These are phyloP conservation scores for Thermothielavioides terrestris DNA, from an alignment of 495 filamentous ascomycete genomes.

Conservation along the genomic window DNA sequence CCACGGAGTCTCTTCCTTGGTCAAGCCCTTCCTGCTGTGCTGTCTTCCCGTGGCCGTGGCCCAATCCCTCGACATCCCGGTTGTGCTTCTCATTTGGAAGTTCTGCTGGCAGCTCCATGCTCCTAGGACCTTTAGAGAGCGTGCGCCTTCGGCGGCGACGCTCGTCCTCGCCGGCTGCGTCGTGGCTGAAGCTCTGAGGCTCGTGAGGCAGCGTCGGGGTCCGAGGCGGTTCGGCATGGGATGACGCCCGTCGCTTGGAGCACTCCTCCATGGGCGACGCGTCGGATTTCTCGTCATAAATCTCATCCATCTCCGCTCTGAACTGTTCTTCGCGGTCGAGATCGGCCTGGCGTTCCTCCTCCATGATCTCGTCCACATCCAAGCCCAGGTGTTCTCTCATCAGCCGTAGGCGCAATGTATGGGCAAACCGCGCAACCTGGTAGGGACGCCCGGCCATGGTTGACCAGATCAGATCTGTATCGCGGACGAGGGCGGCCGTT, in stretches of 20 bases:
- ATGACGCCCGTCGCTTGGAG: slow-evolving; percentile 14
- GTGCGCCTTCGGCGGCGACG: slow-evolving; percentile 39
- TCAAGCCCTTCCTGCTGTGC: slow-evolving; percentile 47
- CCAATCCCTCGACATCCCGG: slow-evolving; percentile 69
- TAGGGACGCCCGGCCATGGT: slow-evolving; percentile 86
- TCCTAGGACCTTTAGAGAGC: slow-evolving; percentile 39
- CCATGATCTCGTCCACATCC: slow-evolving; percentile 84
- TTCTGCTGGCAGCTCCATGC: slow-evolving; percentile 19
- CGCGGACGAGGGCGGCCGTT: slow-evolving; percentile 80
- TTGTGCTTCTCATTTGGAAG: slow-evolving; percentile 52
- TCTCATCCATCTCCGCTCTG: slow-evolving; percentile 45
- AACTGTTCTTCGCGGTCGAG: slow-evolving; percentile 40
- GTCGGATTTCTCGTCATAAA: slow-evolving; percentile 38
- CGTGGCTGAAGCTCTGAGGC: slow-evolving; percentile 75
- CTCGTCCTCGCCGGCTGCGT: slow-evolving; percentile 65
- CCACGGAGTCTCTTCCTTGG: slow-evolving; percentile 56
- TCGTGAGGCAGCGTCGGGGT: slow-evolving; percentile 9
- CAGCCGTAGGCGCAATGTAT: slow-evolving; percentile 83
- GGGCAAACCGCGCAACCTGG: slow-evolving; percentile 82
- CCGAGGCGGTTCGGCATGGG: slow-evolving; percentile 2
- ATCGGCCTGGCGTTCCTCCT: slow-evolving; percentile 60
- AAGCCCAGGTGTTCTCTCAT: slow-evolving; percentile 97
- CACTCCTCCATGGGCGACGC: slow-evolving; percentile 23
- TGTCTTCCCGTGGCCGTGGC: slow-evolving; percentile 57
- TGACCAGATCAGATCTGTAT: slow-evolving; percentile 89